Conservation (phyloP, 1,139 yeast genomes). For the Lodderomyces oxycetoniae region DNA sequence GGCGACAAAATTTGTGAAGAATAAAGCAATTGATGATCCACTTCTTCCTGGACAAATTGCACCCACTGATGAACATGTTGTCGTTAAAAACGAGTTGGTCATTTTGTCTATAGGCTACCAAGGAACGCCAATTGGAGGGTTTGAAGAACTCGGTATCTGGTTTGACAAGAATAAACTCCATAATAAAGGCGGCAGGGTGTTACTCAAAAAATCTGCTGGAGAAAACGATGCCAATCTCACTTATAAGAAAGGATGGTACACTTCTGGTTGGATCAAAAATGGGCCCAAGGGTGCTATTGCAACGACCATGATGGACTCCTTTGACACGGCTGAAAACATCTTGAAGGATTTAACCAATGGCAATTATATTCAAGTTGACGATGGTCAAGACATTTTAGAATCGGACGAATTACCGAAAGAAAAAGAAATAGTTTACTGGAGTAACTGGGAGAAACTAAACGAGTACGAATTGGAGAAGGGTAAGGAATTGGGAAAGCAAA, state of each 20-base stretch:
- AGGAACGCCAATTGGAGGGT: conserved; percentile 60
- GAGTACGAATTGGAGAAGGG: conserved; percentile 51
- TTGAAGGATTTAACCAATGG: conserved; percentile 46
- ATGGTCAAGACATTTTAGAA: conserved; percentile 13
- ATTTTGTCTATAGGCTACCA: conserved; percentile 83
- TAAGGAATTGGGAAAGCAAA: conserved; percentile 40
- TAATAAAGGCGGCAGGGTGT: conserved; percentile 58
- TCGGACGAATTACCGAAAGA: conserved; percentile 14
- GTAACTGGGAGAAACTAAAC: conserved; percentile 65
- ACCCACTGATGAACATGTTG: conserved; percentile 36
- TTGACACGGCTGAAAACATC: conserved; percentile 66
- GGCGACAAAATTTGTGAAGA: conserved; percentile 47
- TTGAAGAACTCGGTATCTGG: conserved; percentile 46
- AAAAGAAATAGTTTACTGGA: conserved; percentile 51
- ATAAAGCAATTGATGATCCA: conserved; percentile 35
- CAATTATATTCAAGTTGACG: conserved; percentile 22
- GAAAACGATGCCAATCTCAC: conserved; percentile 19
- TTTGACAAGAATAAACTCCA: conserved; percentile 62
- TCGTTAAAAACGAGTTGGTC: conserved; percentile 58
- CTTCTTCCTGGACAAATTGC: conserved; percentile 34
- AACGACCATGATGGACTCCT: conserved; percentile 81
- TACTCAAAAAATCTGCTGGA: conserved; percentile 23
- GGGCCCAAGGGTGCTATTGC: conserved; percentile 94
- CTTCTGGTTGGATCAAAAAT: conserved; percentile 88
- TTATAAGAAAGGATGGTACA: conserved; percentile 55